phyloP scores from a whole-genome alignment of 805 yeast genomes.

The Candida cerambycidarum region DNA sequence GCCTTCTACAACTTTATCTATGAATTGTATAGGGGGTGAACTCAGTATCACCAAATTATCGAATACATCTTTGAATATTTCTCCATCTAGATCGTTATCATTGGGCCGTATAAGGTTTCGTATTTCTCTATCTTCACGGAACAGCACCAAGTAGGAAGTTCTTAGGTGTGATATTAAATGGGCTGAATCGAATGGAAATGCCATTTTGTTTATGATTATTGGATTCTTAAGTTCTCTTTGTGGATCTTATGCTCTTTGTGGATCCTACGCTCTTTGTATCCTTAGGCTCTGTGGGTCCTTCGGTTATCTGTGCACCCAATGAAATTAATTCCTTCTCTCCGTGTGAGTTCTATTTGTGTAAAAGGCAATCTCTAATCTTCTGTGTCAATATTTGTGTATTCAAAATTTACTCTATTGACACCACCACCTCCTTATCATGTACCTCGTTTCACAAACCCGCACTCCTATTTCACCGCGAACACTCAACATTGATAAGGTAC shows the following conservation, averaged over 20 bases:
- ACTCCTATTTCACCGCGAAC: slow-evolving; percentile 6
- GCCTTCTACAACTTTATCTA: not conserved
- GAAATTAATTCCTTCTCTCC: too few species aligned
- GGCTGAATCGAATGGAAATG: slow-evolving; percentile 35
- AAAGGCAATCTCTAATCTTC: too few species aligned
- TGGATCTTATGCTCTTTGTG: too few species aligned
- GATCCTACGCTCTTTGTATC: too few species aligned
- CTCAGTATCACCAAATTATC: slow-evolving; percentile 15
- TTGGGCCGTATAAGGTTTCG: slow-evolving; percentile 22
- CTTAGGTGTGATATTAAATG: slow-evolving; percentile 31
- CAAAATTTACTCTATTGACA: too few species aligned
- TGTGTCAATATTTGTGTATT: too few species aligned
- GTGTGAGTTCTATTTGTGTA: too few species aligned
- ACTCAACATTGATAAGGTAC: slow-evolving; percentile 5
- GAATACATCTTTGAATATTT: slow-evolving; percentile 11
- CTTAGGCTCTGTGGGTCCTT: too few species aligned
- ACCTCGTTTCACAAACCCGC: not conserved
- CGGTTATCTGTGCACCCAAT: too few species aligned
- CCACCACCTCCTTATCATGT: too few species aligned
- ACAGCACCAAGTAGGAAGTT: slow-evolving; percentile 24
- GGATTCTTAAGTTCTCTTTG: not conserved
- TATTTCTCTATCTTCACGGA: slow-evolving; percentile 24
- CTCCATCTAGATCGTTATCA: slow-evolving; percentile 11
- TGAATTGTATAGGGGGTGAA: slow-evolving; percentile 31
- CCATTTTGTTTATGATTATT: slow-evolving; percentile 22